phyloP scores from a whole-genome alignment of 768 basidiomycete species.

The Suillus hirtellus region DNA sequence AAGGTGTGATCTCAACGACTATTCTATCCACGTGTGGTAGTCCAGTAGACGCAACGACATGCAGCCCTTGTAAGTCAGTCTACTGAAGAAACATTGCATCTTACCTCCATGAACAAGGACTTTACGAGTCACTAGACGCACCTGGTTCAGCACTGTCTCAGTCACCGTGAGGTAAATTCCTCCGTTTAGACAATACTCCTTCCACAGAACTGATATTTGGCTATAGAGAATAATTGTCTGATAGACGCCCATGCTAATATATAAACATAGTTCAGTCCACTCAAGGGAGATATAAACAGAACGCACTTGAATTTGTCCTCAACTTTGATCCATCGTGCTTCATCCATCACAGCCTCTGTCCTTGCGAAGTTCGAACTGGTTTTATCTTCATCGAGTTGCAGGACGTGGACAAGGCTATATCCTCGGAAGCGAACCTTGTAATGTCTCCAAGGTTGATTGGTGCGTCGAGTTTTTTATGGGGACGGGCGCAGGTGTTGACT shows the following conservation, averaged over 20 bases:
- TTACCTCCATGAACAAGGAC: neutral
- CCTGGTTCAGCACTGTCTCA: constrained; percentile 85
- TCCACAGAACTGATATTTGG: constrained; percentile 11
- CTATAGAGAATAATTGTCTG: constrained; percentile 77
- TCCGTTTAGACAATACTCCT: neutral
- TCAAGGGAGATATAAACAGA: constrained; percentile 92
- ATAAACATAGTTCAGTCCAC: constrained; percentile 81
- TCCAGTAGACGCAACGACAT: neutral
- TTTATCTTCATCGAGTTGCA: constrained; percentile 95
- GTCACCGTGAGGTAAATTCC: constrained; percentile 72
- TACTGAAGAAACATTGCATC: neutral
- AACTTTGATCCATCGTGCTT: constrained; percentile 39
- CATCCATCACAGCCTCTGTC: constrained; percentile 12
- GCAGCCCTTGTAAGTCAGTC: neutral
- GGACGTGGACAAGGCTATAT: constrained; percentile 83
- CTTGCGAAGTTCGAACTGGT: constrained; percentile 47
- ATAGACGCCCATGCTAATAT: constrained; percentile 98
- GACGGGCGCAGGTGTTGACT: constrained; percentile 45
- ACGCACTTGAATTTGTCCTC: constrained; percentile 92
- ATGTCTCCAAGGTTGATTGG: constrained; percentile 82
- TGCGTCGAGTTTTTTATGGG: constrained; percentile 48
- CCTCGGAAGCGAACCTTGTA: constrained; percentile 68
- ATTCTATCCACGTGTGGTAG: neutral
- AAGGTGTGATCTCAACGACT: neutral
- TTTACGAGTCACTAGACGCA: neutral